Evolutionary conservation across 768 basidiomycete species (phyloP).

Genomic region (Clitopilus passeckerianus): DNA sequence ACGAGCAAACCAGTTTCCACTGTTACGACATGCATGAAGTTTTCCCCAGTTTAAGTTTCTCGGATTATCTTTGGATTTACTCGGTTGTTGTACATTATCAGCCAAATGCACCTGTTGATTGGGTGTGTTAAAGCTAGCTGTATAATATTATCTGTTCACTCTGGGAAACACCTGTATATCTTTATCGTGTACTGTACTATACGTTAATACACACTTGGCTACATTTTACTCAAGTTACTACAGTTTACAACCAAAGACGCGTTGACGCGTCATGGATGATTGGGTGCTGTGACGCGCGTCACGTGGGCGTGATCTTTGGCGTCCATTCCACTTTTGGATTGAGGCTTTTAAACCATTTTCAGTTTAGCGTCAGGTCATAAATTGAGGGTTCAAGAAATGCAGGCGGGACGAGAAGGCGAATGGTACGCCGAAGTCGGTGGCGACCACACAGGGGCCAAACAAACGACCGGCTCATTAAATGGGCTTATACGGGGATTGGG

Average conservation of each 20-base stretch:
- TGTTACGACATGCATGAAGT: neutral
- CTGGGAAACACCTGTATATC: neutral
- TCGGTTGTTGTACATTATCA: neutral
- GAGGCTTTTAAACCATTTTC: neutral
- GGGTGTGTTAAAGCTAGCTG: neutral
- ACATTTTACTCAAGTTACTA: neutral
- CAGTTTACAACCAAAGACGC: neutral
- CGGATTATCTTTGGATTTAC: neutral
- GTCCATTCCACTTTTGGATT: neutral
- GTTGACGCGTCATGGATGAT: conserved; percentile 5
- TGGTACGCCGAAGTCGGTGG: neutral
- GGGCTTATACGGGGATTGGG: neutral
- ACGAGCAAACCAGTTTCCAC: neutral
- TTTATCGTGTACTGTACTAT: conserved; percentile 5
- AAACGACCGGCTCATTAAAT: neutral
- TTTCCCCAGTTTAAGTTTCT: neutral
- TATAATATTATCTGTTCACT: neutral
- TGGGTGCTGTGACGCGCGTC: conserved; percentile 13
- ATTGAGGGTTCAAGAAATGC: neutral
- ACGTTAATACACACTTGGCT: neutral
- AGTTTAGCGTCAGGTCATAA: neutral
- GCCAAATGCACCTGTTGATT: neutral
- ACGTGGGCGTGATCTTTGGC: conserved; percentile 18
- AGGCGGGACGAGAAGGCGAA: neutral
- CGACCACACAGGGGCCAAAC: neutral